phyloP scores from a whole-genome alignment of 2,329 filamentous ascomycete species.

The Penicillium sp. region DNA sequence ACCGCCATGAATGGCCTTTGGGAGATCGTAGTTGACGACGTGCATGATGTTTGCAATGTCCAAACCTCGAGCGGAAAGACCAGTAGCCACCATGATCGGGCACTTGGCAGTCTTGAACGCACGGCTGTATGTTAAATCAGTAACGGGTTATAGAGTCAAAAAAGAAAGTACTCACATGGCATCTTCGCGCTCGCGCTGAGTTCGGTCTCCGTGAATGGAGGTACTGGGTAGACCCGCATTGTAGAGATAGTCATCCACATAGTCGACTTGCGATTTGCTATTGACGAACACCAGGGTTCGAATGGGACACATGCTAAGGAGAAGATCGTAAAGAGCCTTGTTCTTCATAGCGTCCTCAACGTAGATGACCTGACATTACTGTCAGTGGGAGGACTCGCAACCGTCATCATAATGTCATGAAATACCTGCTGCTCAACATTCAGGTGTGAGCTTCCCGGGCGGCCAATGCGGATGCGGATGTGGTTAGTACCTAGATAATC shows the following conservation, averaged over 20 bases:
- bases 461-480: conserved; percentile 80
- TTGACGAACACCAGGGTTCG: conserved; percentile 92
- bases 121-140: conserved; percentile 48
- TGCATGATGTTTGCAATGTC: conserved; percentile 85
- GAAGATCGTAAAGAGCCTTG: conserved; percentile 67
- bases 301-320: conserved; percentile 67
- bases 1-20: conserved; percentile 70
- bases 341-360: conserved; percentile 68
- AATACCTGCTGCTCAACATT: conserved; percentile 73
- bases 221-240: conserved; percentile 77
- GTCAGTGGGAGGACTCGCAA: conserved; percentile 3
- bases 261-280: conserved; percentile 72
- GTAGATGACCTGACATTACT: conserved; percentile 55
- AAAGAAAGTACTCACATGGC: conserved; percentile 60
- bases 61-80: conserved; percentile 81
- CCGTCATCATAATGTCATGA: background rate
- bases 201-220: conserved; percentile 84
- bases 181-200: conserved; percentile 87
- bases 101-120: conserved; percentile 72
- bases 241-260: conserved; percentile 83
- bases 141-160: background rate
- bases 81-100: conserved; percentile 83
- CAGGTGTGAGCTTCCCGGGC: conserved; percentile 74
- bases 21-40: conserved; percentile 91
- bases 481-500: conserved; percentile 72